phyloP scores from a whole-genome alignment of 805 yeast species.

The Candida montana region DNA sequence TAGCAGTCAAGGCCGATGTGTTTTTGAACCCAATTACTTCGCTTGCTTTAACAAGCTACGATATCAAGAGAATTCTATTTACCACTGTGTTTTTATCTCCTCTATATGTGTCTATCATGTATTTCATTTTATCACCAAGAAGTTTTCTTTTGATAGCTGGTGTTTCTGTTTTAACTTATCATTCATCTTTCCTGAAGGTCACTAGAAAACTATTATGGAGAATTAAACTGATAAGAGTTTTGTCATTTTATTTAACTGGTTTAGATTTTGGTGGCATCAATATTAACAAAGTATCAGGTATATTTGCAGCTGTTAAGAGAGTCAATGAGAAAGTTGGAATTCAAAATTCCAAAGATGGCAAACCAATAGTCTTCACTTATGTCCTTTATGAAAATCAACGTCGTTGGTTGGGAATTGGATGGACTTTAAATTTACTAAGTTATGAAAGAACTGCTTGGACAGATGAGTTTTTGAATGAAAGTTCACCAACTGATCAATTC shows the following conservation, averaged over 20 bases:
- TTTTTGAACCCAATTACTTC: slow-evolving; percentile 75
- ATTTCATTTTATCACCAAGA: slow-evolving; percentile 67
- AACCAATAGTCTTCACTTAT: slow-evolving; percentile 77
- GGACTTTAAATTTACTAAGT: slow-evolving; percentile 88
- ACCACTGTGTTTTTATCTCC: slow-evolving; percentile 88
- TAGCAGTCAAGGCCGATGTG: slow-evolving; percentile 71
- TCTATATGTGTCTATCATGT: slow-evolving; percentile 63
- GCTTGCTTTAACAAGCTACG: slow-evolving; percentile 68
- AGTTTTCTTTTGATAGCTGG: slow-evolving; percentile 56
- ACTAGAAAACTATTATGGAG: slow-evolving; percentile 85
- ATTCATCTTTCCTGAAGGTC: slow-evolving; percentile 79
- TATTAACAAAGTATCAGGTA: slow-evolving; percentile 34
- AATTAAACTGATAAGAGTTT: slow-evolving; percentile 59
- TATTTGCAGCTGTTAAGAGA: slow-evolving; percentile 38
- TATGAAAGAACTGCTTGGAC: slow-evolving; percentile 98
- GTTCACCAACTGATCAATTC: slow-evolving; percentile 70
- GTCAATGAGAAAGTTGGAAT: slow-evolving; percentile 31
- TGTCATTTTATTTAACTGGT: slow-evolving; percentile 82
- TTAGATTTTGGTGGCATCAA: slow-evolving; percentile 60
- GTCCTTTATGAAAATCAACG: slow-evolving; percentile 93
- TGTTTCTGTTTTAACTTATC: slow-evolving; percentile 65
- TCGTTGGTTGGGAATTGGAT: slow-evolving; percentile 96
- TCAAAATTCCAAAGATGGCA: slow-evolving; percentile 31
- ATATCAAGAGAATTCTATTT: slow-evolving; percentile 71
- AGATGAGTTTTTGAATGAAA: slow-evolving; percentile 87